Evolutionary conservation across 371 early-diverging fungal species (phyloP).

Genomic region (Mucor piriformis): DNA sequence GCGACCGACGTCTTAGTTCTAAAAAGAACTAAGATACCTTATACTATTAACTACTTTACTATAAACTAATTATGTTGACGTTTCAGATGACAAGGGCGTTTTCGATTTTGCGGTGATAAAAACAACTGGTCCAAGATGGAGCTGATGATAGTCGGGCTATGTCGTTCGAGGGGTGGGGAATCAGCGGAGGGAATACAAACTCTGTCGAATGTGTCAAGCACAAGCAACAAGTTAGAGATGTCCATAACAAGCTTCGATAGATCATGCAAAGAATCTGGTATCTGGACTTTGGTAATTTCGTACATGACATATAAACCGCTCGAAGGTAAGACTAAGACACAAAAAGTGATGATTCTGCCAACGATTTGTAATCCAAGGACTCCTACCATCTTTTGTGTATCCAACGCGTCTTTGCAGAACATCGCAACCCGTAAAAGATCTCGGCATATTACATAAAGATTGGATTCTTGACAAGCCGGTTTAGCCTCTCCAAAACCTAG

Average conservation of each 20-base stretch:
- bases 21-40: too few species aligned
- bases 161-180: conserved; percentile 13
- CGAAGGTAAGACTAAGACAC: conserved; percentile 24
- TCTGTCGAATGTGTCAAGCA: conserved; percentile 20
- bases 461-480: conserved; percentile 22
- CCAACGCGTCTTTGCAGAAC: conserved; percentile 31
- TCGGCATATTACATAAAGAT: conserved; percentile 22
- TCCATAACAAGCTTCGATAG: conserved; percentile 22
- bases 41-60: neutral
- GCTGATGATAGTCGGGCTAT: conserved; percentile 20
- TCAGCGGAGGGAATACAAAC: conserved; percentile 20
- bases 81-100: conserved; percentile 10
- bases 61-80: conserved; percentile 9
- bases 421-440: conserved; percentile 27
- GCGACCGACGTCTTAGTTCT: too few species aligned
- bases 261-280: conserved; percentile 21
- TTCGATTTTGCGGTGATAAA: conserved; percentile 1
- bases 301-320: conserved; percentile 23
- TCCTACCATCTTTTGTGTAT: conserved; percentile 27
- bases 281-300: conserved; percentile 18
- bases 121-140: too few species aligned
- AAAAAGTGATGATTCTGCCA: conserved; percentile 23
- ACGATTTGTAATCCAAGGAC: conserved; percentile 22
- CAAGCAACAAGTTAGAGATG: conserved; percentile 12
- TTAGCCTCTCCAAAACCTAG: conserved; percentile 34